Evolutionary conservation across 2,329 filamentous ascomycete species (phyloP), one percentile per base, ranked within the genome.

Genomic region (Endocalyx cinctus): DNA sequence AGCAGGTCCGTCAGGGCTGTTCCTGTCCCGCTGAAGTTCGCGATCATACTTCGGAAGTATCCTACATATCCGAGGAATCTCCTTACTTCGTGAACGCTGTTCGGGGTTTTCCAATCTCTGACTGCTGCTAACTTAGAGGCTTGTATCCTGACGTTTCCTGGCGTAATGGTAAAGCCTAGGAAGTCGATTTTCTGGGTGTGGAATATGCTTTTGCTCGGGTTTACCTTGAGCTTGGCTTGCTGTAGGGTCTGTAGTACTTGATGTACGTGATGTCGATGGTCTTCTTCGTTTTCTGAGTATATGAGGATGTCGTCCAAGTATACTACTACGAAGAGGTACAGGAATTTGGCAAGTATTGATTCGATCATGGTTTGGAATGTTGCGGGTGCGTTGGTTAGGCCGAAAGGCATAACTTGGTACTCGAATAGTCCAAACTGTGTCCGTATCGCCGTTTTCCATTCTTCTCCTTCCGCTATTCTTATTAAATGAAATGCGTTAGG

Each of bases 51-150:
- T n/a, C n/a, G n/a, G n/a, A n/a, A n/a, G n/a, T n/a, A n/a, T n/a
- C n/a, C n/a, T n/a, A n/a, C n/a, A n/a, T n/a, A 59, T 7, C 54
- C 48, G 12, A 60, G n/a, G 37, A 60, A 59, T 2, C 27, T 33
- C 34, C 47, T 40, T 3, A 51, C 42, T n/a, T 39, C 42, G 15
- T 43, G 38, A 3, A 52, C 34, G 5, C 13, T 46, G 10, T 7
- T 33, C 5, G 43, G 50, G 6, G 12, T 18, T 26, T 33, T 6
- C 54, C 42, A 60, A 3, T 53, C 25, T 8, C 18, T 12, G 8
- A 62, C 41, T 16, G 36, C 36, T 17, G 33, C 33, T 10, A 55
- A 42, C 26, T 56, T 55, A 3, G 34, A 33, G 29, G 19, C 35
- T 31, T 58, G 38, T 27, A 59, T 54, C 17, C 30, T 18, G 7